Evolutionary conservation across 1,139 yeast species (phyloP).

Genomic region (Williopsis jadinii): DNA sequence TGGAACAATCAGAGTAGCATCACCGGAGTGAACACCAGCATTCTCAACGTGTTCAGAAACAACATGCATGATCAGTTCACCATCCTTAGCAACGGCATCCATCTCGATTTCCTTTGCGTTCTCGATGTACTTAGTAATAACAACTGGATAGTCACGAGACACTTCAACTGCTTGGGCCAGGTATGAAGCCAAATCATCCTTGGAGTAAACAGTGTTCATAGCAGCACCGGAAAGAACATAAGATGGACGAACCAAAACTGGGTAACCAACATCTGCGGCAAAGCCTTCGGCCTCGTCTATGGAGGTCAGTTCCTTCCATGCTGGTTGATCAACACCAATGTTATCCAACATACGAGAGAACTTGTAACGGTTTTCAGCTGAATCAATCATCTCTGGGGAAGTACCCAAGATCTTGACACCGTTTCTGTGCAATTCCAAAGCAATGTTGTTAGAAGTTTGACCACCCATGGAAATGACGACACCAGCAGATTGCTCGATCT

Average conservation of each 20-base stretch:
- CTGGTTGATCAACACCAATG: constrained; percentile 98
- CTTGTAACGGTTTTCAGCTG: constrained; percentile 97
- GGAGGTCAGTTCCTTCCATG: constrained; percentile 97
- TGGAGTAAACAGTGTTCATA: constrained; percentile 92
- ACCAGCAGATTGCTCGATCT: constrained; percentile 85
- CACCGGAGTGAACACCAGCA: constrained; percentile 99
- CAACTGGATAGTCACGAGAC: constrained; percentile 97
- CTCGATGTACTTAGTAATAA: constrained; percentile 93
- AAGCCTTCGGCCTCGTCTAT: constrained; percentile 89
- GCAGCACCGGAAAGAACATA: constrained; percentile 98
- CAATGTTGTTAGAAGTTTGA: constrained; percentile 96
- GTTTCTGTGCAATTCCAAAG: constrained; percentile 87
- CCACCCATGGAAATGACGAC: constrained; percentile 99
- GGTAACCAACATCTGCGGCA: constrained; percentile 88
- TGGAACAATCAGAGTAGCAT: constrained; percentile 95
- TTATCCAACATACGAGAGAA: constrained; percentile 96
- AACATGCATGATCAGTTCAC: constrained; percentile 93
- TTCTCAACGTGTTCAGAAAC: constrained; percentile 98
- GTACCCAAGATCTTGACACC: constrained; percentile 95
- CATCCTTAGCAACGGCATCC: constrained; percentile 97
- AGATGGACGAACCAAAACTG: constrained; percentile 96
- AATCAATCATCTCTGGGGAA: constrained; percentile 96
- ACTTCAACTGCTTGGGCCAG: constrained; percentile 94
- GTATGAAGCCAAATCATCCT: constrained; percentile 82
- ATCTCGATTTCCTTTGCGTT: constrained; percentile 97